Evolutionary conservation across 2,329 filamentous ascomycete genomes (phyloP).

Genomic region (Sporothrix pallida): DNA sequence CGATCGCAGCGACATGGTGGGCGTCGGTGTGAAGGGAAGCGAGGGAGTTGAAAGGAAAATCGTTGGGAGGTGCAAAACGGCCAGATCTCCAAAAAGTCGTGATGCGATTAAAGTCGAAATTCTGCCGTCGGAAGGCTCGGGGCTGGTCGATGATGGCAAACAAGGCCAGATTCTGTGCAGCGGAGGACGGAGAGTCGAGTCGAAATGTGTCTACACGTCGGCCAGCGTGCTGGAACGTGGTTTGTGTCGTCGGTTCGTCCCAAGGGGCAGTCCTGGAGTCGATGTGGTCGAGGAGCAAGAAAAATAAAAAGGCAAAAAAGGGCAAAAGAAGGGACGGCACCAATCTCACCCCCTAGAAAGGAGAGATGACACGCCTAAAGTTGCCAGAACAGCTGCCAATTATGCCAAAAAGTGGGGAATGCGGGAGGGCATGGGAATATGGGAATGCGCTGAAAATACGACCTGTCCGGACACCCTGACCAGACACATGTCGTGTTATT

Average conservation of each 20-base stretch:
- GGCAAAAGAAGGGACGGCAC: constrained; percentile 25
- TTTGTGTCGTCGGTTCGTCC: constrained; percentile 24
- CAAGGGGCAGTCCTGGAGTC: not conserved
- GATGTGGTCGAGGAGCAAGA: constrained; percentile 13
- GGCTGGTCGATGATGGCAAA: constrained; percentile 2
- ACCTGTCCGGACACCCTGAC: not conserved
- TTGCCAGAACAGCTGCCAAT: constrained; percentile 19
- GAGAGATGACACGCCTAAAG: constrained; percentile 32
- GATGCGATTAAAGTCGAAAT: not conserved
- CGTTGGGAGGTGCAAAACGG: not conserved
- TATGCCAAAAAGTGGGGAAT: constrained; percentile 27
- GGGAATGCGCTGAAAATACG: constrained; percentile 5
- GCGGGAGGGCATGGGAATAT: constrained; percentile 16
- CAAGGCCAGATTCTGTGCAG: not conserved
- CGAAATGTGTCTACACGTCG: constrained; percentile 5
- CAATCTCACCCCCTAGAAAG: constrained; percentile 22
- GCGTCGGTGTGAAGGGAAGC: not conserved
- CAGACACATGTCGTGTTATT: not conserved
- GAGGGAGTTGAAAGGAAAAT: not conserved
- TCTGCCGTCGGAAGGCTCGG: constrained; percentile 28
- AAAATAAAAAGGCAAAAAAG: not conserved
- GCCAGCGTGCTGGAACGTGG: constrained; percentile 22
- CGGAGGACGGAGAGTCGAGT: not conserved
- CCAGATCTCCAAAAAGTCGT: not conserved
- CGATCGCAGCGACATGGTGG: constrained; percentile 29